Conservation (phyloP, 78 protist genomes). For the Dictyostelium firmibasis region DNA sequence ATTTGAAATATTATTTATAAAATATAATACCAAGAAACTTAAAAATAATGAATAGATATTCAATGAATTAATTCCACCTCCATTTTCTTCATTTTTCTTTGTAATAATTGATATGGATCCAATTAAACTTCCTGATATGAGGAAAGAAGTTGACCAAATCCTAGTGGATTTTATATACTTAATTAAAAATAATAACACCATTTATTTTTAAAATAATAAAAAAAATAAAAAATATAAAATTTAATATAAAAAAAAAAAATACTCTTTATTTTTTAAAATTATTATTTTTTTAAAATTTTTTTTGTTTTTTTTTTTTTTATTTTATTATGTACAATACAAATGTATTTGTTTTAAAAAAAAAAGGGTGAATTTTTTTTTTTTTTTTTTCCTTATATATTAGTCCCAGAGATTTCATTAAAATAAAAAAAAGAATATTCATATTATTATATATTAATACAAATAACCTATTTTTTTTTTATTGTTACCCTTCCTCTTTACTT, state of each 20-base stretch:
- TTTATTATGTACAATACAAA: neutral
- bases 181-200: neutral
- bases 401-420: too few species aligned
- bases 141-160: neutral
- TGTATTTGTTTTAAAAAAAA: neutral
- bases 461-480: too few species aligned
- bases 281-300: too few species aligned
- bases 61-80: neutral
- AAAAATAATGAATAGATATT: neutral
- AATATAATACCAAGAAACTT: neutral
- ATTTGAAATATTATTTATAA: neutral
- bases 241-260: too few species aligned
- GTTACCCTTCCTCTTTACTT: neutral
- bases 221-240: too few species aligned
- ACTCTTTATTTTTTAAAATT: neutral
- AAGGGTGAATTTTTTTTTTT: too few species aligned
- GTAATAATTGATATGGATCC: neutral
- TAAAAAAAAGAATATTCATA: too few species aligned
- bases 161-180: neutral
- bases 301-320: too few species aligned
- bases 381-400: too few species aligned
- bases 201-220: too few species aligned
- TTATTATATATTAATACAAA: too few species aligned
- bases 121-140: neutral
- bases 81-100: neutral